Evolutionary conservation across 1,284 basidiomycete species (phyloP).

Genomic region (Takashimella koratensis): DNA sequence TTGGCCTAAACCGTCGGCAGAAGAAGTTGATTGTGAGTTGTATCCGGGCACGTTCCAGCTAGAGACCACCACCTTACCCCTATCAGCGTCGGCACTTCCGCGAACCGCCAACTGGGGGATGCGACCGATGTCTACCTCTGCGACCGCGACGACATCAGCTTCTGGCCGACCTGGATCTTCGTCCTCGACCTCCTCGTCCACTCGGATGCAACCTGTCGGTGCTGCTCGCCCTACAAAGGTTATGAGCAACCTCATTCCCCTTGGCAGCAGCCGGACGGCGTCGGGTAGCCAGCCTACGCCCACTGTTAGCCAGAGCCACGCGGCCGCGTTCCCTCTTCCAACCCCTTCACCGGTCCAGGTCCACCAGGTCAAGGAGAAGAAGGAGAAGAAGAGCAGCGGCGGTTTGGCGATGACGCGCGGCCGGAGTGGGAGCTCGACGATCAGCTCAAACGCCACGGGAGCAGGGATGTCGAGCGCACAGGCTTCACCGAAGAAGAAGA

Average conservation of each 20-base stretch:
- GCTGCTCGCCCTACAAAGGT: constrained; percentile 34
- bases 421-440: constrained; percentile 34
- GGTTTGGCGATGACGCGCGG: constrained; percentile 31
- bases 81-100: constrained; percentile 60
- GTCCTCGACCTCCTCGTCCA: constrained; percentile 9
- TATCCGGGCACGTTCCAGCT: neutral
- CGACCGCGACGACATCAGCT: neutral
- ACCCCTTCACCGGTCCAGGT: constrained; percentile 63
- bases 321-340: constrained; percentile 51
- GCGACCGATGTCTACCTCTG: neutral
- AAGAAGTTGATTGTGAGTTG: constrained; percentile 38
- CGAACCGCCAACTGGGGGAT: constrained; percentile 75
- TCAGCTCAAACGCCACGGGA: constrained; percentile 9
- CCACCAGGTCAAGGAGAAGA: constrained; percentile 17
- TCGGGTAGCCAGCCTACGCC: neutral
- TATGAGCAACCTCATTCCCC: constrained; percentile 33
- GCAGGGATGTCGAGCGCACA: constrained; percentile 18
- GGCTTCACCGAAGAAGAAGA: constrained; percentile 41
- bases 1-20: constrained; percentile 38
- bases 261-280: constrained; percentile 28
- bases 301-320: neutral
- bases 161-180: constrained; percentile 5
- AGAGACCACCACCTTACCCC: neutral
- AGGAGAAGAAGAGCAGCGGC: constrained; percentile 12
- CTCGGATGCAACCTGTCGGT: constrained; percentile 16